Evolutionary conservation across 805 yeast species (phyloP).

Genomic region (Candida xyloterini): DNA sequence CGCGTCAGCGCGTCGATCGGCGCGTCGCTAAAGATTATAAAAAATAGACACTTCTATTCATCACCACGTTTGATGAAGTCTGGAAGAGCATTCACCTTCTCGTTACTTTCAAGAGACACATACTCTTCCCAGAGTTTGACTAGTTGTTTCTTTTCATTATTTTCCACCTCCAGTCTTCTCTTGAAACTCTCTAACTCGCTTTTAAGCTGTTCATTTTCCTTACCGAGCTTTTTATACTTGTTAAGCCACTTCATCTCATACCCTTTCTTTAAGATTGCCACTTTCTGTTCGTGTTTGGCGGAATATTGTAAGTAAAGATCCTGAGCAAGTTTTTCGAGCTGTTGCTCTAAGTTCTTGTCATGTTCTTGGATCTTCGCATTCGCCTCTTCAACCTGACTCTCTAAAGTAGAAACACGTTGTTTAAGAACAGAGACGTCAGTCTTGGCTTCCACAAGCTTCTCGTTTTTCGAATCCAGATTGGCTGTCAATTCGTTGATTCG

Average conservation of each 20-base stretch:
- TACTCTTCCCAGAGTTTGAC: constrained; percentile 44
- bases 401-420: constrained; percentile 19
- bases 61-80: constrained; percentile 19
- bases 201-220: constrained; percentile 43
- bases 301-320: constrained; percentile 72
- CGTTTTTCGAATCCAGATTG: constrained; percentile 16
- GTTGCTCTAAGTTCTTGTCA: constrained; percentile 50
- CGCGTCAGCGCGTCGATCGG: constrained; percentile 10
- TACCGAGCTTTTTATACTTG: constrained; percentile 40
- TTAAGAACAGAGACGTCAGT: constrained; percentile 15
- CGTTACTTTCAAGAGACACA: constrained; percentile 27
- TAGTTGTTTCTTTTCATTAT: constrained; percentile 55
- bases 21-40: constrained; percentile 2
- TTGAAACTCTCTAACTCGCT: constrained; percentile 54
- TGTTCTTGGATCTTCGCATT: constrained; percentile 31
- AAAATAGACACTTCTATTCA: background rate
- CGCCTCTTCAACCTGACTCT: constrained; percentile 19
- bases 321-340: constrained; percentile 61
- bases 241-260: constrained; percentile 52
- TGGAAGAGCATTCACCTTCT: constrained; percentile 20
- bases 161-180: constrained; percentile 46
- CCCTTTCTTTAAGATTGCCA: constrained; percentile 55
- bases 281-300: constrained; percentile 73
- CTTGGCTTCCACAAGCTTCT: constrained; percentile 13
- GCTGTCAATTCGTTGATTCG: constrained; percentile 10